Percentiles rank a stretch among this genome's conserved stretches.
Evolutionary conservation across 495 filamentous ascomycete genomes (phyloP).

Genomic region (Pseudevernia furfuracea): DNA sequence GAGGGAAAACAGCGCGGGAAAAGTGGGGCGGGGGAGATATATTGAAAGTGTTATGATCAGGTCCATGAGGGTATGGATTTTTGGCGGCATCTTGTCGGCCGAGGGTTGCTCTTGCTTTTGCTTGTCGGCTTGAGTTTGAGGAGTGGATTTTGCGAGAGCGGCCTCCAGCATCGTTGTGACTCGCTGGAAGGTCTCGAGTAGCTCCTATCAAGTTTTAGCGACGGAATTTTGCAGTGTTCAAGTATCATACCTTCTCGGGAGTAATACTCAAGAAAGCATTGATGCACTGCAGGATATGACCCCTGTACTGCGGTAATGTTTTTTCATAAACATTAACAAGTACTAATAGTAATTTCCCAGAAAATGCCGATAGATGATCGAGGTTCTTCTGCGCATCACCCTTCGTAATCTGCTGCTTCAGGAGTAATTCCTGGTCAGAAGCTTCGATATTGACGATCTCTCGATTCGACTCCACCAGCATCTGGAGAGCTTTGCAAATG

Average conservation of each 20-base stretch:
- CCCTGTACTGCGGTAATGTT: slow-evolving; percentile 84
- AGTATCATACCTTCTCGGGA: slow-evolving; percentile 46
- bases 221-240: background rate
- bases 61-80: slow-evolving; percentile 90
- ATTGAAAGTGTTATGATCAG: slow-evolving; percentile 90
- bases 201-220: slow-evolving; percentile 43
- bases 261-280: slow-evolving; percentile 90
- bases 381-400: slow-evolving; percentile 67
- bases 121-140: slow-evolving; percentile 45
- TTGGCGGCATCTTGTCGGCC: slow-evolving; percentile 78
- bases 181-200: slow-evolving; percentile 77
- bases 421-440: slow-evolving; percentile 59
- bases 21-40: slow-evolving; percentile 79
- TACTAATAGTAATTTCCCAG: slow-evolving; percentile 83
- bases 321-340: slow-evolving; percentile 97
- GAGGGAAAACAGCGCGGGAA: slow-evolving; percentile 71
- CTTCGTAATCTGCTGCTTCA: slow-evolving; percentile 67
- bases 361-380: slow-evolving; percentile 64
- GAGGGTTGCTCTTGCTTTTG: slow-evolving; percentile 52
- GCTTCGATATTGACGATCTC: slow-evolving; percentile 53
- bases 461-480: slow-evolving; percentile 85
- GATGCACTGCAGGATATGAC: slow-evolving; percentile 84
- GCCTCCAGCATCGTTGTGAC: slow-evolving; percentile 77
- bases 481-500: slow-evolving; percentile 76
- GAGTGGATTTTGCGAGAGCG: slow-evolving; percentile 54